Evolutionary conservation across 2,329 filamentous ascomycete species (phyloP), one percentile per base, ranked within the genome.

Genomic region (Pseudogymnoascus sp.): DNA sequence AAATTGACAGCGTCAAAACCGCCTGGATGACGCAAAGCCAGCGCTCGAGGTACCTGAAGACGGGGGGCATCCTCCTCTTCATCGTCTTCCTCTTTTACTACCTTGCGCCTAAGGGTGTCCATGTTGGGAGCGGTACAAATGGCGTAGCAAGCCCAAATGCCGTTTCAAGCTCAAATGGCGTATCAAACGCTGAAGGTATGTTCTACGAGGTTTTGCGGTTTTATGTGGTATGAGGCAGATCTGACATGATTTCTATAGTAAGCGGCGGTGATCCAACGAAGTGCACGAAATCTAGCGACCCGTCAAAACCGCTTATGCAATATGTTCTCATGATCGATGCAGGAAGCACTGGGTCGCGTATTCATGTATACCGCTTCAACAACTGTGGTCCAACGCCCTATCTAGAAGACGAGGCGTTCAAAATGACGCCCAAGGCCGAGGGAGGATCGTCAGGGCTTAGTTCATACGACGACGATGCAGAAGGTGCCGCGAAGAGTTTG

Each of bases 251-350:
- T 56, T 33, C 13, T 50, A 66, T 69, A 63, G 66, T 64, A 44
- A 71, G 64, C 66, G 80, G 83, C 35, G 75, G 80, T 61, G 85
- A 90, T 70, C 79, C 82, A 26, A 84, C 86, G 7, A 89, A 85
- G 78, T 99, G 95, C 82, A 86, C 86, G 65, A 90, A 87, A 74
- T 91, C 95, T 44, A 87, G 84, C 78, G 91, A 91, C 70, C 86
- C 89, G 72, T 88, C 91, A 68, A 97, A 97, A 79, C 93, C 95
- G 60, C 85, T 99, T 68, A 88, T 97, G 66, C 95, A 99, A 75
- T 99, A 97, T 79, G 96, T 95, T 66, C 84, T 97, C 72, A 99
- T 99, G 95, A 91, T 99, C 72, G 95, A 99, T 77, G 95, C 95
- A 59, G 95, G 95, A 70, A 97, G 93, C 80, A 97, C 95, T 62